A percentile compares a stretch with the other conserved stretches of the same genome.
Evolutionary conservation across 2,329 filamentous ascomycete species (phyloP).

Genomic region (Orbilia brochopaga): DNA sequence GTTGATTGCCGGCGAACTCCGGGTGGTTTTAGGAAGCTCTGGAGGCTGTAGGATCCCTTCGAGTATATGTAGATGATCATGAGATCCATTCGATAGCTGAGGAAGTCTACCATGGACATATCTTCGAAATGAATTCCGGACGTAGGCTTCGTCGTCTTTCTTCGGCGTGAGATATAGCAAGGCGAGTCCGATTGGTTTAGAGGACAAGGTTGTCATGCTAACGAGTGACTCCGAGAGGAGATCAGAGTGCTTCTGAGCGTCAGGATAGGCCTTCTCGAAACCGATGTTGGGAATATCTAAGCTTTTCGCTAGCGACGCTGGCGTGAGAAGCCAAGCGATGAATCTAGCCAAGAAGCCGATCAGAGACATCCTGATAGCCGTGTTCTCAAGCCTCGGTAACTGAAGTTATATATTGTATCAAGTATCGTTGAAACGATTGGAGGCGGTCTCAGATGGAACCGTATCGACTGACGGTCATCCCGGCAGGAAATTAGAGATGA

Average conservation of each 20-base stretch:
- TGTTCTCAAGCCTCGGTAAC: too few relatives aligned
- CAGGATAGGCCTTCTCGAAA: slow-evolving; percentile 15
- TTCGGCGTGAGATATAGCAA: slow-evolving; percentile 11
- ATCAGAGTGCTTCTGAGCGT: slow-evolving; percentile 18
- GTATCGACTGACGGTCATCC: too few relatives aligned
- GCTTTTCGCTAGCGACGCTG: neutral
- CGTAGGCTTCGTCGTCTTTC: neutral
- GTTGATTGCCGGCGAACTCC: neutral
- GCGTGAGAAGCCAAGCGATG: slow-evolving; percentile 20
- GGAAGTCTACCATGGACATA: slow-evolving; percentile 14
- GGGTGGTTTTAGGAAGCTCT: neutral
- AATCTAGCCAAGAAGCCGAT: neutral
- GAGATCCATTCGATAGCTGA: neutral
- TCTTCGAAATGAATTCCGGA: slow-evolving; percentile 18
- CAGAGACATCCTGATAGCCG: neutral
- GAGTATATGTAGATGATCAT: neutral
- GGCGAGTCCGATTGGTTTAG: neutral
- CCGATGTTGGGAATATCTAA: slow-evolving; percentile 2
- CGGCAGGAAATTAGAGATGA: too few relatives aligned
- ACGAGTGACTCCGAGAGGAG: neutral
- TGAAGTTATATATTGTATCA: too few relatives aligned
- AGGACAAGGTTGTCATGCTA: neutral
- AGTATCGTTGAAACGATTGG: too few relatives aligned
- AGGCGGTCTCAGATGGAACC: too few relatives aligned
- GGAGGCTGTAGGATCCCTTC: neutral